Percentiles rank a stretch among this genome's conserved stretches.
These are phyloP conservation scores for Zea luxurians DNA, from an alignment of 176 grass and related monocot species.

Conservation along the genomic window DNA sequence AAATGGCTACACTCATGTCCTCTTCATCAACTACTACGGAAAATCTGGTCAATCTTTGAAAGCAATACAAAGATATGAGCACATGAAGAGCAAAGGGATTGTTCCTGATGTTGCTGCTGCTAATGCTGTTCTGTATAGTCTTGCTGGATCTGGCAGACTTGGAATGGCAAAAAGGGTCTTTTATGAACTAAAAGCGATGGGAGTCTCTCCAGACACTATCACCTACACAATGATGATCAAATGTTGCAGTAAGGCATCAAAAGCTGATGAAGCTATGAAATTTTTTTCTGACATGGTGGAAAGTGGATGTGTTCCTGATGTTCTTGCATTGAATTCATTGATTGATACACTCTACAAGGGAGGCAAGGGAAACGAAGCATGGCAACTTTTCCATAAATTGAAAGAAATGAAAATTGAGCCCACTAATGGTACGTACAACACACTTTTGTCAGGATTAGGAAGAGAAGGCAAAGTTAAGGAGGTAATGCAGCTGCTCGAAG, in stretches of 20 bases:
- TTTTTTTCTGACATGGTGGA: conserved; percentile 86
- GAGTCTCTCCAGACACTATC: conserved; percentile 69
- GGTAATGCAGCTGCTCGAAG: conserved; percentile 61
- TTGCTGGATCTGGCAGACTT: conserved; percentile 79
- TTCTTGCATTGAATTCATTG: conserved; percentile 72
- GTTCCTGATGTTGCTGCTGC: conserved; percentile 74
- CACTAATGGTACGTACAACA: conserved; percentile 74
- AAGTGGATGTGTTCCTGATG: conserved; percentile 63
- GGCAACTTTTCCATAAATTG: conserved; percentile 67
- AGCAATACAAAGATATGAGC: conserved; percentile 63
- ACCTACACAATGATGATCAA: conserved; percentile 99
- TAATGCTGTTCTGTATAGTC: conserved; percentile 81
- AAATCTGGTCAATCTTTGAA: conserved; percentile 72
- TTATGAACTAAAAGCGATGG: conserved; percentile 67
- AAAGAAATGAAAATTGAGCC: conserved; percentile 75
- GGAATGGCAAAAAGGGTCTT: conserved; percentile 79
- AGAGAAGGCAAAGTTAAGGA: conserved; percentile 84
- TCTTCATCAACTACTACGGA: conserved; percentile 87
- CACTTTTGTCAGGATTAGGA: conserved; percentile 83
- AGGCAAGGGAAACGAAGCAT: conserved; percentile 78
- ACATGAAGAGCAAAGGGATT: conserved; percentile 84
- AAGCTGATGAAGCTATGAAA: conserved; percentile 67
- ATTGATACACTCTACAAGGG: conserved; percentile 81
- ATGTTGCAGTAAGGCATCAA: conserved; percentile 77
- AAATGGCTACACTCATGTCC: conserved; percentile 75